Base-by-base conservation (phyloP, 139 green algal species). In the Volvox africanus region DNA sequence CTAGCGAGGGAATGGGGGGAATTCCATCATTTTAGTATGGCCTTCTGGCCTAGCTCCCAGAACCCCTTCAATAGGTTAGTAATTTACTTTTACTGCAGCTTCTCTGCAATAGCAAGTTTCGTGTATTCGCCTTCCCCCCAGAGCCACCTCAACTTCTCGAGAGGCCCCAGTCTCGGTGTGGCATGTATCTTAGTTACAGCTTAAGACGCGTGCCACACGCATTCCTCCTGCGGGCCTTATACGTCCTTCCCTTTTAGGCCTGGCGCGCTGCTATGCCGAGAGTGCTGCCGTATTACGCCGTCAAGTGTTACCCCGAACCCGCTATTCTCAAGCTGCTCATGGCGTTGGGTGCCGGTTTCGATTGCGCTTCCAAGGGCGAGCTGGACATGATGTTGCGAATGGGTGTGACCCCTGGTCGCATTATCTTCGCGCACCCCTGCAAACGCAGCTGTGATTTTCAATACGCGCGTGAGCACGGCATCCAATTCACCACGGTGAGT, bases 361-460 rank as follows among this genome's bases (percentile, higher is more conserved):
- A 99, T 93, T 99, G 97, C 88, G 98, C 98, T 13, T 96, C 90
- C n/a, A 94, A 96, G 61, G 95, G 95, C 0, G 97, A 99, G 94
- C 88, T 99, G 30, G 94, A 97, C 67, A 84, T 93, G 76, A 97
- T 99, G 71, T 92, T 98, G 61, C 84, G 93, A 18, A 78, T 98
- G 91, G 98, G 98, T 9, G 97, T 99, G 2, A 24, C 95, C 1
- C 84, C 28, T n/a, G 76, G 93, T 5, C 92, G 94, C 67, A 97
- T 99, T 85, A 95, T 99, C n/a, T 99, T 97, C 87, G 98, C 98
- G 16, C 98, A 99, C 93, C 95, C 97, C 35, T 99, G 96, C 96
- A 99, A 99, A 96, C 94, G 96, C 36, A 95, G 96, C 30, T 88
- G 76, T 14, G 96, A 99, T 94, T 97, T 99, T 87, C 88, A 91